phyloP scores from a whole-genome alignment of 2,329 filamentous ascomycete genomes.

The Fusarium coffeatum region DNA sequence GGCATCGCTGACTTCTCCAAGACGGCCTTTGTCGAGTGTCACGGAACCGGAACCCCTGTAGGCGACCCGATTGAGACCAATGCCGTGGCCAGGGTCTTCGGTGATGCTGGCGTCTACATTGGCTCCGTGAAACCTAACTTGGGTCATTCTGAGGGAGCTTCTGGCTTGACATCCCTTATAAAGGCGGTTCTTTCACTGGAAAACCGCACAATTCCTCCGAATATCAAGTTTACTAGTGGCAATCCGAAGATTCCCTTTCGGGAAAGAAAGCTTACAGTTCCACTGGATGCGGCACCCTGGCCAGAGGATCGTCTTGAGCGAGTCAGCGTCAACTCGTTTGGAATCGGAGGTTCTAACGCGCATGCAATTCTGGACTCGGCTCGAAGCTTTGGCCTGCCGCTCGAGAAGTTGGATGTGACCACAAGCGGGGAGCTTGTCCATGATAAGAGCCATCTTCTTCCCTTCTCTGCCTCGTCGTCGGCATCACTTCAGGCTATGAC shows the following conservation, averaged over 20 bases:
- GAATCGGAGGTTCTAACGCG: conserved; percentile 54
- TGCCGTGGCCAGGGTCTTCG: conserved; percentile 15
- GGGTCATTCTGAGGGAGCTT: conserved; percentile 43
- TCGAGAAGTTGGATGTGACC: too few relatives aligned
- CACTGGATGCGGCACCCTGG: conserved; percentile 40
- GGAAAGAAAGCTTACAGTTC: conserved; percentile 43
- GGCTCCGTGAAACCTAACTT: conserved; percentile 56
- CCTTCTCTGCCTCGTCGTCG: too few relatives aligned
- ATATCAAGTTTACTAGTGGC: conserved; percentile 34
- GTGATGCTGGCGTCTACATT: neutral
- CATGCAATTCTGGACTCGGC: conserved; percentile 12
- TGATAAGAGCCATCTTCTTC: too few relatives aligned
- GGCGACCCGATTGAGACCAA: conserved; percentile 34
- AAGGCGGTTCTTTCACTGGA: conserved; percentile 44
- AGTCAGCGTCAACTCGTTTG: conserved; percentile 53
- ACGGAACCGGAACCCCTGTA: conserved; percentile 42
- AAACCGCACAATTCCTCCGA: conserved; percentile 40
- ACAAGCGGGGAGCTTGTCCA: too few relatives aligned
- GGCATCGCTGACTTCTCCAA: conserved; percentile 33
- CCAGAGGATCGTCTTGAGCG: conserved; percentile 41
- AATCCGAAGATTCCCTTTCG: conserved; percentile 47
- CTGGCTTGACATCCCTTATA: conserved; percentile 43
- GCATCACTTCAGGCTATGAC: too few relatives aligned
- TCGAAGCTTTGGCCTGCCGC: too few relatives aligned
- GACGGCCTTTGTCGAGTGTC: conserved; percentile 22